Evolutionary conservation across 352 stramenopile genomes (phyloP), one percentile per base, ranked within the genome.

Genomic region (Pythium vanterpoolii): DNA sequence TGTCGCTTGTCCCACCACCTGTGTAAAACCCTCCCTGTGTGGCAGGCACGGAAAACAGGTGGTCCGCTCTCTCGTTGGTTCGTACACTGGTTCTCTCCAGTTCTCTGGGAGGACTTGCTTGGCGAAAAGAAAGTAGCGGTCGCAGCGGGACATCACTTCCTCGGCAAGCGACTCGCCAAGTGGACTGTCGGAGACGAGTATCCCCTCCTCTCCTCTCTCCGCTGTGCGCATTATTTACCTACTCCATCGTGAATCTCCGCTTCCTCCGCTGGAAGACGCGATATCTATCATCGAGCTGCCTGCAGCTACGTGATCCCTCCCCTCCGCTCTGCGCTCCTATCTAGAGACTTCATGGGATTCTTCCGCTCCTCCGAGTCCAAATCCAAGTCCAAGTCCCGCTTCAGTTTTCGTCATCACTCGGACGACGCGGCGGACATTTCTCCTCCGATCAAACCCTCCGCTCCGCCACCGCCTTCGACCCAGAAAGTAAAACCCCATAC

Each of bases 371-470:
- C 80, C 28, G 77, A 70, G 45, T 57, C 60, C 24, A 72, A 57
- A 45, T 70, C 69, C 52, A 79, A 83, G 64, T 60, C 62, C 65
- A 85, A 84, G 67, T 74, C 71, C 46, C 65, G 77, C 64, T 89
- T 90, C 63, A 89, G 78, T 52, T 76, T 90, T 68, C 81, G 78
- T 48, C 85, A 80, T 40, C 74, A 87, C 63, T 76, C 79, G 57
- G 58, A 74, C 46, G 69, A 74, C 36, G 18, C 42, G 43, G 57
- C 46, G 57, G 57, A 60, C 55, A n/a, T 38, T 38, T 30, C 48
- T 18, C 50, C 50, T 38, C 30, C 31, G 6, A 48, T 31, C 31
- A 60, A 60, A 23, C 23, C 51, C 43, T 34, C 54, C 11, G 33
- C 58, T 18, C 19, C 43, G 23, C 45, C 30, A 5, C 44, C 54